A percentile compares a stretch with the other conserved stretches of the same genome.
phyloP scores from a whole-genome alignment of 2,329 filamentous ascomycete genomes.

The Colletotrichum tamarilloi region DNA sequence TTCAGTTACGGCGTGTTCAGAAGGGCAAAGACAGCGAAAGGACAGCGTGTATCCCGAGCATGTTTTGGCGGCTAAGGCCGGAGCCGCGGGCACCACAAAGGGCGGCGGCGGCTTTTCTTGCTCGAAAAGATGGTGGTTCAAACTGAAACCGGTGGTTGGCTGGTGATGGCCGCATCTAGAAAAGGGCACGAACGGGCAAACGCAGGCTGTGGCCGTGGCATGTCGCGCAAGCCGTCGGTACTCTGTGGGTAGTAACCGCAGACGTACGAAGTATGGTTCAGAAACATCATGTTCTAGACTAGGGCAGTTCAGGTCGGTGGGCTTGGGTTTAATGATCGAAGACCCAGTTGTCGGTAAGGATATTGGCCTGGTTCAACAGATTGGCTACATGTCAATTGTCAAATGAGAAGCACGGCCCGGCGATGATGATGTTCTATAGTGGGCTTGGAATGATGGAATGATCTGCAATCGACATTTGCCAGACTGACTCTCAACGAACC shows the following conservation, averaged over 20 bases:
- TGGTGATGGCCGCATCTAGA: constrained; percentile 6
- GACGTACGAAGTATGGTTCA: background rate
- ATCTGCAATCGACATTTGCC: constrained; percentile 5
- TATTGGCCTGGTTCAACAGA: background rate
- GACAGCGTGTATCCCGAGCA: background rate
- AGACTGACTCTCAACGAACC: background rate
- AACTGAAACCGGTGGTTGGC: constrained; percentile 24
- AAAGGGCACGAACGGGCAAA: background rate
- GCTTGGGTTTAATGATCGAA: background rate
- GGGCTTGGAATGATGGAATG: constrained; percentile 3
- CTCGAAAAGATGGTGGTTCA: constrained; percentile 4
- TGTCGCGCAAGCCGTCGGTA: background rate
- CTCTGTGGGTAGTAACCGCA: too few species aligned
- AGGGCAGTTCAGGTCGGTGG: background rate
- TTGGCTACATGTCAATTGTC: background rate
- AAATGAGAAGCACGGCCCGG: background rate
- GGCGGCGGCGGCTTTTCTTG: background rate
- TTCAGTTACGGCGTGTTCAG: background rate
- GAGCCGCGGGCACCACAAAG: constrained; percentile 7
- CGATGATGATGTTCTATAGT: background rate
- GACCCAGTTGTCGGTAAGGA: background rate
- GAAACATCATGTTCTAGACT: constrained; percentile 29
- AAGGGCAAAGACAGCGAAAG: background rate
- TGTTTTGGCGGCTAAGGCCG: constrained; percentile 21
- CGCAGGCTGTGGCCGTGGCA: background rate